A percentile compares a stretch with the other conserved stretches of the same genome.
phyloP scores from a whole-genome alignment of 495 filamentous ascomycete species.

The Penicillium waksmanii region DNA sequence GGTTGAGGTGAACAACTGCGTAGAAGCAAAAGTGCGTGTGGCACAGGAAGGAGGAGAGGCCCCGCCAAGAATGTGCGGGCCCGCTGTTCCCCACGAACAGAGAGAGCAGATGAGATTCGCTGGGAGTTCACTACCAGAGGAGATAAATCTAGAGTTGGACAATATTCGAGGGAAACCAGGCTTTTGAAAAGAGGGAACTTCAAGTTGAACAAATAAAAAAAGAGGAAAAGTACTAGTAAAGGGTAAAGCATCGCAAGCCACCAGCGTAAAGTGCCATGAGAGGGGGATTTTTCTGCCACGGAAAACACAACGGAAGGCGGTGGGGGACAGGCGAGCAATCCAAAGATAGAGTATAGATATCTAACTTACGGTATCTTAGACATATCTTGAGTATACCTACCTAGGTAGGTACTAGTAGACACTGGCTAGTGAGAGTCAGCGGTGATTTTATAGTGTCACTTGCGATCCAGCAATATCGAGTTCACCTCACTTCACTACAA shows the following conservation, averaged over 20 bases:
- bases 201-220: not conserved
- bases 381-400: too few relatives aligned
- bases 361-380: too few relatives aligned
- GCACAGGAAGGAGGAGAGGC: slow-evolving; percentile 23
- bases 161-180: not conserved
- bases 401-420: too few relatives aligned
- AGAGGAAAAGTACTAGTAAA: not conserved
- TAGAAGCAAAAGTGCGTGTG: slow-evolving; percentile 33
- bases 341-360: too few relatives aligned
- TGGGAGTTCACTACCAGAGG: not conserved
- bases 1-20: slow-evolving; percentile 22
- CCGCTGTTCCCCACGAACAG: slow-evolving; percentile 25
- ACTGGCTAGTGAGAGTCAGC: not conserved
- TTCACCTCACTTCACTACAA: too few relatives aligned
- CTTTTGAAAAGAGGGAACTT: not conserved
- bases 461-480: too few relatives aligned
- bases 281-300: not conserved
- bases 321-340: not conserved
- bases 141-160: too few relatives aligned
- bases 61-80: slow-evolving; percentile 40
- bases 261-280: not conserved
- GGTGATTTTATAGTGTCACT: too few relatives aligned
- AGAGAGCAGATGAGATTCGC: not conserved
- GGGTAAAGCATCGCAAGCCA: not conserved
- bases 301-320: not conserved